These are phyloP conservation scores for Candida labiduridarum DNA, from an alignment of 1,139 yeast species.

Conservation along the genomic window DNA sequence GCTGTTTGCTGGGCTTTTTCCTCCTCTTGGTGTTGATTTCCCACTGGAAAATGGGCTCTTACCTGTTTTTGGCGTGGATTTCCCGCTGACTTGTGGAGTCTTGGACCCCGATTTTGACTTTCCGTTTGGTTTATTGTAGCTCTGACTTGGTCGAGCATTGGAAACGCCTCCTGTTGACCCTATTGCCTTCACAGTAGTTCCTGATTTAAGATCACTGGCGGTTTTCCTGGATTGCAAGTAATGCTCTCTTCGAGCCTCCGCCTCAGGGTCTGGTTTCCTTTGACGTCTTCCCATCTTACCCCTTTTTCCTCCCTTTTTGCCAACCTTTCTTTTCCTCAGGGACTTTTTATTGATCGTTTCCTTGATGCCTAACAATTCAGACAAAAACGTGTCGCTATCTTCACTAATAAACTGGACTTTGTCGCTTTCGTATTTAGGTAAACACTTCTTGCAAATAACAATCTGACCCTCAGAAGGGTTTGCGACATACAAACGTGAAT, in stretches of 20 bases:
- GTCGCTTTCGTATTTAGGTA: slow-evolving; percentile 25
- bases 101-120: slow-evolving; percentile 10
- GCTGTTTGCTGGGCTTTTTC: slow-evolving; percentile 3
- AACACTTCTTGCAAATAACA: slow-evolving; percentile 47
- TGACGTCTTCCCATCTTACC: slow-evolving; percentile 21
- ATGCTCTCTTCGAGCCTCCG: slow-evolving; percentile 43
- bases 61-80: slow-evolving; percentile 3
- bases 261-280: slow-evolving; percentile 30
- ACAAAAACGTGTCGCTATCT: slow-evolving; percentile 49
- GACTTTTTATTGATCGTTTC: slow-evolving; percentile 31
- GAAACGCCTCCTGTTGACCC: slow-evolving; percentile 27
- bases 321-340: slow-evolving; percentile 21
- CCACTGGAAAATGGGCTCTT: slow-evolving; percentile 4
- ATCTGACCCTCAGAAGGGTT: slow-evolving; percentile 21
- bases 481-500: slow-evolving; percentile 43
- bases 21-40: slow-evolving; percentile 3
- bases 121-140: background rate
- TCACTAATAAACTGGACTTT: slow-evolving; percentile 41
- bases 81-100: slow-evolving; percentile 3
- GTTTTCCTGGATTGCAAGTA: slow-evolving; percentile 37
- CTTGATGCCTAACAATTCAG: slow-evolving; percentile 51
- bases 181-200: slow-evolving; percentile 45
- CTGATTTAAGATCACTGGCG: slow-evolving; percentile 38
- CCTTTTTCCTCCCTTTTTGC: slow-evolving; percentile 27
- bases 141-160: background rate